Percentiles rank a stretch among this genome's conserved stretches.
These are phyloP conservation scores for Aphanomyces stellatus DNA, from an alignment of 352 stramenopile species.

Conservation along the genomic window DNA sequence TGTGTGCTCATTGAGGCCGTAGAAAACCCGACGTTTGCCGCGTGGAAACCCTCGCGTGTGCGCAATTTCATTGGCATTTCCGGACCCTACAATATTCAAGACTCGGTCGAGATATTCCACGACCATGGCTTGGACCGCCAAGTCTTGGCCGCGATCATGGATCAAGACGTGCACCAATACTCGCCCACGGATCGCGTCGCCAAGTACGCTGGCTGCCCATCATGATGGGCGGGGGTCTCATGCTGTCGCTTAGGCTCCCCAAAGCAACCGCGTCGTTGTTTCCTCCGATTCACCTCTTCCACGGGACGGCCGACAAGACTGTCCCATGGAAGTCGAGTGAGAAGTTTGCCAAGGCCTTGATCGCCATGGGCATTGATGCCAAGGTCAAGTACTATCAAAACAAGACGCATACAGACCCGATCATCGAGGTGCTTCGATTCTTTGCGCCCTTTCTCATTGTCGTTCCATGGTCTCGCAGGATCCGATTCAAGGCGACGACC, in stretches of 20 bases:
- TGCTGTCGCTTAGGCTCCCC: neutral
- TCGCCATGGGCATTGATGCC: constrained; percentile 35
- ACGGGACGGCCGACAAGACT: constrained; percentile 56
- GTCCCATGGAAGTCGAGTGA: constrained; percentile 48
- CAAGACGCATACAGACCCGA: constrained; percentile 89
- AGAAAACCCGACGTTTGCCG: constrained; percentile 33
- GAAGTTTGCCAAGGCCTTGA: constrained; percentile 41
- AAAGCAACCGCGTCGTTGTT: constrained; percentile 25
- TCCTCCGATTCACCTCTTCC: constrained; percentile 46
- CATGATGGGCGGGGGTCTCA: too few relatives aligned
- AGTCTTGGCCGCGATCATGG: constrained; percentile 80
- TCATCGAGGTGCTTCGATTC: constrained; percentile 53
- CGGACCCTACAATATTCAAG: constrained; percentile 79
- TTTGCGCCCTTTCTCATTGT: neutral
- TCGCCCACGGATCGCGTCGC: constrained; percentile 34
- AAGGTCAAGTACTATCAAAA: constrained; percentile 58
- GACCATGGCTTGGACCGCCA: constrained; percentile 68
- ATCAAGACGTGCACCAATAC: constrained; percentile 47
- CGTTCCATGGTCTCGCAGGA: constrained; percentile 22
- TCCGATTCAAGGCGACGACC: constrained; percentile 55
- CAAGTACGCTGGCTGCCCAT: constrained; percentile 28
- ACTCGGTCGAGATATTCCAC: constrained; percentile 68
- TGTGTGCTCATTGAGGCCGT: constrained; percentile 69
- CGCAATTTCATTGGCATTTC: constrained; percentile 83
- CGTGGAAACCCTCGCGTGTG: constrained; percentile 55